These are phyloP conservation scores for Kodamaea hsintzibuensis DNA, from an alignment of 805 yeast genomes.

Conservation along the genomic window DNA sequence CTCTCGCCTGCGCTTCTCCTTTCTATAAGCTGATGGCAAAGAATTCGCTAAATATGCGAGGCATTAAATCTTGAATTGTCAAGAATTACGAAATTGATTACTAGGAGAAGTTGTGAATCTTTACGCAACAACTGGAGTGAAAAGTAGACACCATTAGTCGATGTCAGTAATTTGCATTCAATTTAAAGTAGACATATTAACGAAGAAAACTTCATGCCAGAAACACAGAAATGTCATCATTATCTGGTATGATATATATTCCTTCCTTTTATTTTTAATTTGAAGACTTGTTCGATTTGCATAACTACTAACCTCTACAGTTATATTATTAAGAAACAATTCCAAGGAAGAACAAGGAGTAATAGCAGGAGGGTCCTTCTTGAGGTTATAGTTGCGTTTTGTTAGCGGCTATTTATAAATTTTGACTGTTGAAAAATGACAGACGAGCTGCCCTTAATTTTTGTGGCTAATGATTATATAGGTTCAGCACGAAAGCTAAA, in stretches of 20 bases:
- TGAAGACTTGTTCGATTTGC: not conserved
- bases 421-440: not conserved
- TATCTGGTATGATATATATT: not conserved
- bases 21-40: no score
- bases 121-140: no score
- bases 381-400: not conserved
- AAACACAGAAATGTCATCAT: not conserved
- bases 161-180: no score
- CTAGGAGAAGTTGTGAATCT: not conserved
- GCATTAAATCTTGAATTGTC: no score
- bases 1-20: not conserved
- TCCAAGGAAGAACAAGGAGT: not conserved
- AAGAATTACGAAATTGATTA: no score
- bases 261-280: not conserved
- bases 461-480: not conserved
- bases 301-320: not conserved
- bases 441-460: not conserved
- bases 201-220: not conserved
- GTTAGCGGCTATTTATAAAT: not conserved
- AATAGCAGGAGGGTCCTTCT: not conserved
- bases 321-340: not conserved
- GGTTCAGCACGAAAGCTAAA: not conserved
- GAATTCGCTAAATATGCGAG: no score
- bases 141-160: no score
- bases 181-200: not conserved